A percentile compares a stretch with the other conserved stretches of the same genome.
Conservation (phyloP, 192 early-diverging fungal genomes). For the Spizellomyces punctatus region DNA sequence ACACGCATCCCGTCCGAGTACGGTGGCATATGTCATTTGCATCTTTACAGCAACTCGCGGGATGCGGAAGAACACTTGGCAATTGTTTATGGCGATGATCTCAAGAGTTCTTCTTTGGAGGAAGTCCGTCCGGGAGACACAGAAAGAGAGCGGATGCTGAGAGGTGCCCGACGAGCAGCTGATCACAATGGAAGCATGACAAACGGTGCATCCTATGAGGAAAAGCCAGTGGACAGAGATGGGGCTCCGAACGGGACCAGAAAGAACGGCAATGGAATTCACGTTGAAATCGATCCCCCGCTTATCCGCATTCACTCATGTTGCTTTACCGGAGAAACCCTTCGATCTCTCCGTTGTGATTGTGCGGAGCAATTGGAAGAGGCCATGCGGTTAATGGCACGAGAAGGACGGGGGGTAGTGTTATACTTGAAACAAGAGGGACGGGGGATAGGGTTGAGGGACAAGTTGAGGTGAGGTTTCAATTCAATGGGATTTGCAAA, state of each 20-base stretch:
- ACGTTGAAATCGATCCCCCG: constrained; percentile 46
- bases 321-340: constrained; percentile 96
- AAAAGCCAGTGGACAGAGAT: too few species aligned
- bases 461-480: constrained; percentile 80
- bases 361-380: constrained; percentile 92
- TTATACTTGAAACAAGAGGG: constrained; percentile 97
- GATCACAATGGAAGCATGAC: neutral
- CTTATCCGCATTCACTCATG: constrained; percentile 93
- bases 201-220: neutral
- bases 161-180: constrained; percentile 73
- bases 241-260: neutral
- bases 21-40: constrained; percentile 49
- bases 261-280: constrained; percentile 17
- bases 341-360: constrained; percentile 89
- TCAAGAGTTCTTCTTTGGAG: constrained; percentile 72
- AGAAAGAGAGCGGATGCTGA: constrained; percentile 73
- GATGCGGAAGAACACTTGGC: constrained; percentile 94
- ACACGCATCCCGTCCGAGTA: constrained; percentile 46
- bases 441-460: constrained; percentile 88
- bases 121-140: constrained; percentile 67
- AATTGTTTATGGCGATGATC: constrained; percentile 87
- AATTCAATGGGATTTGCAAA: neutral
- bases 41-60: constrained; percentile 81
- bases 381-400: constrained; percentile 86
- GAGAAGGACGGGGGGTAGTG: constrained; percentile 86